Percentiles rank a stretch among this genome's conserved stretches.
Conservation (phyloP, 768 basidiomycete species). For the Pleurotus djamor region DNA sequence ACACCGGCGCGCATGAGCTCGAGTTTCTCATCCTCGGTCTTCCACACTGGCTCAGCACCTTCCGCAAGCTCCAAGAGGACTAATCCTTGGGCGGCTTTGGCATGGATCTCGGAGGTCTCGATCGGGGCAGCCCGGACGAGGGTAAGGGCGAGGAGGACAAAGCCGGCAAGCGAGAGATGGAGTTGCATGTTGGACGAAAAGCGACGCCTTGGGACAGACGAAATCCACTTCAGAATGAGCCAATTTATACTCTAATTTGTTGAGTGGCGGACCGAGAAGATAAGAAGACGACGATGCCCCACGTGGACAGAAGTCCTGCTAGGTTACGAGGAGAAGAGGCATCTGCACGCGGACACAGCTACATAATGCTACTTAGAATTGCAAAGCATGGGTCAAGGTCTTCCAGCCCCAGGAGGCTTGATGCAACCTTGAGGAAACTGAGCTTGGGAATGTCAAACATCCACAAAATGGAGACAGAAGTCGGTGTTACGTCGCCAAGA, state of each 20-base stretch:
- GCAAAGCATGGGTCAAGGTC: neutral
- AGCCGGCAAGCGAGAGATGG: constrained; percentile 9
- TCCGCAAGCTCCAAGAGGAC: constrained; percentile 34
- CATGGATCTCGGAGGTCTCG: constrained; percentile 26
- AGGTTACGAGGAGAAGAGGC: neutral
- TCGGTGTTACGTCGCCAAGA: neutral
- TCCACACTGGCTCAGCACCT: constrained; percentile 35
- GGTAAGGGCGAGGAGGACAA: constrained; percentile 19
- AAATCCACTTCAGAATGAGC: neutral
- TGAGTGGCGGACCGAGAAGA: neutral
- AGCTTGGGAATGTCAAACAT: neutral
- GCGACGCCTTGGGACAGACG: neutral
- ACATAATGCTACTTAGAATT: neutral
- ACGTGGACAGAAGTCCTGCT: neutral
- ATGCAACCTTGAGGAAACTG: neutral
- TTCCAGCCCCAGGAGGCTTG: neutral
- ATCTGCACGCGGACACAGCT: neutral
- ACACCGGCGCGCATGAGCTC: constrained; percentile 27
- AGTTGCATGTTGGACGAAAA: constrained; percentile 15
- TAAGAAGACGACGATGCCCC: neutral
- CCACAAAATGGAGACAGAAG: neutral
- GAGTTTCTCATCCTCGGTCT: constrained; percentile 35
- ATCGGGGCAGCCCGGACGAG: constrained; percentile 26
- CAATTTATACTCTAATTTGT: neutral
- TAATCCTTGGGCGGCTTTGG: constrained; percentile 30